Conservation (phyloP, 441 rosid species). For the Euphorbia corollata region DNA sequence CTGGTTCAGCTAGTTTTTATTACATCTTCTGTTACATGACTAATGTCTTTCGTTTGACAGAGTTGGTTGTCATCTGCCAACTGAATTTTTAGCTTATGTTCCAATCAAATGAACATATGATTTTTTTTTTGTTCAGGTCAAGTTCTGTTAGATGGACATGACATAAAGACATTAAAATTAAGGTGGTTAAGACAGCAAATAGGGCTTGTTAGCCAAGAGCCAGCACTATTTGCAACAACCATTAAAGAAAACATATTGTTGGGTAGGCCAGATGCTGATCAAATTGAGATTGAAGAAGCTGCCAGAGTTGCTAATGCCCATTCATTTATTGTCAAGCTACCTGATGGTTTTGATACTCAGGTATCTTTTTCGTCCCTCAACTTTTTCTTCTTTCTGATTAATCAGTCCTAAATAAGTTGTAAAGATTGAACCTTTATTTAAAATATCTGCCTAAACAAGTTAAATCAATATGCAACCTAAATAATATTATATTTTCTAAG, state of each 20-base stretch:
- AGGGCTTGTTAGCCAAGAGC: constrained; percentile 98
- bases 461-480: constrained; percentile 5
- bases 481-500: constrained; percentile 12
- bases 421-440: no score
- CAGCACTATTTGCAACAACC: constrained; percentile 88
- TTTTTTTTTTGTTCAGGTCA: constrained; percentile 45
- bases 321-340: constrained; percentile 88
- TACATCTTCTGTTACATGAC: background rate
- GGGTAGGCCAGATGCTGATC: constrained; percentile 86
- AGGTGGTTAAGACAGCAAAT: constrained; percentile 94
- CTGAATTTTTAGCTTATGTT: constrained; percentile 3
- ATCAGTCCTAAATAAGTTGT: no score
- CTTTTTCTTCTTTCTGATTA: no score
- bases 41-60: constrained; percentile 10
- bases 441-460: constrained; percentile 8
- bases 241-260: constrained; percentile 88
- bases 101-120: background rate
- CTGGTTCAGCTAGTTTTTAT: no score
- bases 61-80: constrained; percentile 16
- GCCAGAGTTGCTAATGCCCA: constrained; percentile 99
- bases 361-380: constrained; percentile 33
- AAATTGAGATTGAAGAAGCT: constrained; percentile 82
- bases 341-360: constrained; percentile 94
- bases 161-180: constrained; percentile 67
- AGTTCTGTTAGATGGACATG: constrained; percentile 83